Evolutionary conservation across 805 yeast genomes (phyloP), one percentile per base, ranked within the genome.

Genomic region (Yarrowia hollandica): DNA sequence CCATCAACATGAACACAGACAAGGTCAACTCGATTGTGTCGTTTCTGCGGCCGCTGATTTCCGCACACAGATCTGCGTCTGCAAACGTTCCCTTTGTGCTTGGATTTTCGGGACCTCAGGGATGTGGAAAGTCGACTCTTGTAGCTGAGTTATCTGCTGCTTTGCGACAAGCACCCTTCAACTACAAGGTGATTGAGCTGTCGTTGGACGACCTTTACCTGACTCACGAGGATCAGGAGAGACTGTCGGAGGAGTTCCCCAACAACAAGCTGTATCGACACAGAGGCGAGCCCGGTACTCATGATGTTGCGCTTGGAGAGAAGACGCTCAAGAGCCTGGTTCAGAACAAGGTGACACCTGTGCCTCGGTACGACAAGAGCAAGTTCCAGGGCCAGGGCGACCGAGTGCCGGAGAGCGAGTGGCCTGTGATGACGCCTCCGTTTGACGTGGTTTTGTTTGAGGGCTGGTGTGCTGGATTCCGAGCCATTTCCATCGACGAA

Each of bases 201-300:
- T 91, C 96, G 60, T 80, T 90, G 65, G 99, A 92, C 72, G 98
- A 94, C 71, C 81, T 89, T 61, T 92, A 92, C 69, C 73, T 88
- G 35, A 82, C 88, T 0, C 83, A 82, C 67, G 71, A 67, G 7
- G 85, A 84, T 16, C 97, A 90, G 67, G 61, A 60, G 22, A 61
- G 62, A 28, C 67, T 90, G 21, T 78, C 79, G 1, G 34, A 62
- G 5, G 57, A 61, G 12, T 72, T 74, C 61, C 68, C 74, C 0
- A 77, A 72, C 12, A 88, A 88, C 67, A 68, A 72, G 31, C 72
- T 92, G 46, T 66, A 89, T 15, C 79, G 77, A 61, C 96, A 96
- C 2, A 74, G 98, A 22, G 98, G 98, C 0, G 76, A 88, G 14
- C 98, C 98, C 0, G 97, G 97, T 0, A 92, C 98, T 0, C 99